Base-by-base conservation (phyloP, 2,329 filamentous ascomycete species). In the Diaporthe ampelina region DNA sequence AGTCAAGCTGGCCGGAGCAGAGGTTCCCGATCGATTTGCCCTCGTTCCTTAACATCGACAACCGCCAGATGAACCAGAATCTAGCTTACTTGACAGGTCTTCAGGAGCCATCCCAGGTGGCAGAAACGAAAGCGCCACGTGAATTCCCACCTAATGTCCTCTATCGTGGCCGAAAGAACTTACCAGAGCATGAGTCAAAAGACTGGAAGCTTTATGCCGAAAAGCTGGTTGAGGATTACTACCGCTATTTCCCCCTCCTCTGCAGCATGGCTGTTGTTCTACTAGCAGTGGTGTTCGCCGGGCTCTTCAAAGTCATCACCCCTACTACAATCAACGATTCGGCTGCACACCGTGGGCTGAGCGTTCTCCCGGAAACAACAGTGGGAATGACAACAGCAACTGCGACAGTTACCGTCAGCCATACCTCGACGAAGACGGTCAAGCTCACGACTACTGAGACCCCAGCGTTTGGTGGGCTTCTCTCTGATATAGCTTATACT, bases 51-150 rank as follows among this genome's bases (percentile, higher is more conserved):
- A 86, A 86, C 74, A 85, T 89, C 74, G 87, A 89, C 77, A 84
- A 86, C 37, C 83, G 87, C 65, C 87, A 89, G 79, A 86, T 89
- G 84, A 89, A 89, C 78, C 83, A 87, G 74, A 88, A 88, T 76
- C 79, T 89, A 29, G 86, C 87, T n/a, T 86, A 85, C 73, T 79
- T 89, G 52, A 88, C 87, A 10, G 83, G 83, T 4, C 78, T 86
- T 40, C 76, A 78, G 17, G 79, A 82, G 26, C 50, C 76, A 40
- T 9, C 21, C 26, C 61, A 57, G 7, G 54, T 61, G 7, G 68
- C 40, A 26, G 76, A 75, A 67, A 74, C 43, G 17, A 45, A 59
- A 29, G 15, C 15, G 6, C 15, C 40, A 43, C 13, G 15, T 43
- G 40, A 7, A 17, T 43, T 43, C 15, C 5, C 40, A 17, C 40